Conservation (phyloP, 2,329 filamentous ascomycete species). For the Botrytis tulipae region DNA sequence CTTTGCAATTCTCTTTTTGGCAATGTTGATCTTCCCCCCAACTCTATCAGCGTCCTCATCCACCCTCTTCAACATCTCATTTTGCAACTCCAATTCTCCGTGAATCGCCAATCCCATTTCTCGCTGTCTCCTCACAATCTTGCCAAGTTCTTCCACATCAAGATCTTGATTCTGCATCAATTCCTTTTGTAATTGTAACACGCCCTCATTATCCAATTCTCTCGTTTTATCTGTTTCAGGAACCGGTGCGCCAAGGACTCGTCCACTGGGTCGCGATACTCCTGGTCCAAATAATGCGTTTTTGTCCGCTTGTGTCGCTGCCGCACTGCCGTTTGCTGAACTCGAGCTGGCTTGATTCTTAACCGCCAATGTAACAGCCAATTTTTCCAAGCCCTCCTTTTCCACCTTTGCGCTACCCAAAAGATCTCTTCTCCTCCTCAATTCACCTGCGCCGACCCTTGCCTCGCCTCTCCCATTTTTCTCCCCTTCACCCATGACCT, state of each 20-base stretch:
- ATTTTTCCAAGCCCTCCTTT: constrained; percentile 70
- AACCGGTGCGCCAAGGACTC: constrained; percentile 70
- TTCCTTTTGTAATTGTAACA: constrained; percentile 70
- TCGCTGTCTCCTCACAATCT: constrained; percentile 69
- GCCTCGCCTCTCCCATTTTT: constrained; percentile 31
- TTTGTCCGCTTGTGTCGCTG: constrained; percentile 42
- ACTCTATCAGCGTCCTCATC: constrained; percentile 66
- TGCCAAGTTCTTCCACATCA: constrained; percentile 65
- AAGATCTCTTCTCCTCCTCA: constrained; percentile 68
- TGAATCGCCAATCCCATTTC: constrained; percentile 77
- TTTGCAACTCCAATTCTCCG: constrained; percentile 70
- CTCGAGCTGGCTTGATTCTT: constrained; percentile 41
- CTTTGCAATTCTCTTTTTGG: constrained; percentile 69
- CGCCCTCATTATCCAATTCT: constrained; percentile 72
- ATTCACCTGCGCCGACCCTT: constrained; percentile 68
- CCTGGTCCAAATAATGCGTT: constrained; percentile 48
- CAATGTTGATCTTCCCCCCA: constrained; percentile 67
- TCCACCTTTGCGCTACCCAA: constrained; percentile 69
- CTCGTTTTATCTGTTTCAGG: constrained; percentile 74
- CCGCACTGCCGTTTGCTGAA: constrained; percentile 23
- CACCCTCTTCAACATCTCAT: constrained; percentile 64
- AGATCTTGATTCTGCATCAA: constrained; percentile 74
- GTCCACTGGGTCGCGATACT: constrained; percentile 47
- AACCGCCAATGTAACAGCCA: constrained; percentile 59
- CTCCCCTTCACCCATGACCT: constrained; percentile 52